Percentiles rank a stretch among this genome's conserved stretches.
These are phyloP conservation scores for Nadsonia starkeyi-henricii DNA, from an alignment of 1,139 yeast genomes.

Conservation along the genomic window DNA sequence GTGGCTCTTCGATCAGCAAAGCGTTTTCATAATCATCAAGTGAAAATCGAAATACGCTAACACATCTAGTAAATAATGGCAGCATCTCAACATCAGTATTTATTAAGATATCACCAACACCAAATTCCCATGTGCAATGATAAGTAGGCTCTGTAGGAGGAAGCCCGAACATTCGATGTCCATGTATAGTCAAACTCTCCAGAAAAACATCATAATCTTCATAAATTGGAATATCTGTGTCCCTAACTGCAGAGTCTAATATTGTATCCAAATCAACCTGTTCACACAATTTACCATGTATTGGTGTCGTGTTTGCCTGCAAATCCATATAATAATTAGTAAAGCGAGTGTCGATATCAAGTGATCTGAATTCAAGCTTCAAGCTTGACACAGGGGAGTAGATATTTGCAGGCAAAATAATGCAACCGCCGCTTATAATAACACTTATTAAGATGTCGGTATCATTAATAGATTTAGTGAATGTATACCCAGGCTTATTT, in stretches of 20 bases:
- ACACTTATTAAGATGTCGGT: constrained; percentile 63
- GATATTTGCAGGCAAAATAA: constrained; percentile 58
- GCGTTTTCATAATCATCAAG: constrained; percentile 66
- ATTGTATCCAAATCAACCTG: constrained; percentile 13
- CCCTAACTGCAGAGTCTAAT: constrained; percentile 14
- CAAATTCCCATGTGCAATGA: constrained; percentile 80
- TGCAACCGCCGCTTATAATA: constrained; percentile 52
- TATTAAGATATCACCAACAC: constrained; percentile 43
- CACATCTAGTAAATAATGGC: constrained; percentile 31
- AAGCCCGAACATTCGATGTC: constrained; percentile 84
- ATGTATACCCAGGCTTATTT: constrained; percentile 1
- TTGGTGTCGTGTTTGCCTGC: constrained; percentile 26
- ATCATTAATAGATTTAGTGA: constrained; percentile 35
- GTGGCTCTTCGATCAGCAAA: constrained; percentile 40
- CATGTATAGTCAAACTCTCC: constrained; percentile 58
- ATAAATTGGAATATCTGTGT: constrained; percentile 1
- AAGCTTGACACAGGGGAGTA: constrained; percentile 54
- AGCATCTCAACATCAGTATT: constrained; percentile 40
- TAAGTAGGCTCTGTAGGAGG: constrained; percentile 85
- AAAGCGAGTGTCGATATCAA: constrained; percentile 69
- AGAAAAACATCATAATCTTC: constrained; percentile 34
- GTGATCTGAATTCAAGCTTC: constrained; percentile 46
- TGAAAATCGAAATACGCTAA: constrained; percentile 42
- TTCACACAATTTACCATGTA: constrained; percentile 18
- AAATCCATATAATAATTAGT: constrained; percentile 82